phyloP scores from a whole-genome alignment of 805 yeast genomes.

The Yamadazyma laniorum region DNA sequence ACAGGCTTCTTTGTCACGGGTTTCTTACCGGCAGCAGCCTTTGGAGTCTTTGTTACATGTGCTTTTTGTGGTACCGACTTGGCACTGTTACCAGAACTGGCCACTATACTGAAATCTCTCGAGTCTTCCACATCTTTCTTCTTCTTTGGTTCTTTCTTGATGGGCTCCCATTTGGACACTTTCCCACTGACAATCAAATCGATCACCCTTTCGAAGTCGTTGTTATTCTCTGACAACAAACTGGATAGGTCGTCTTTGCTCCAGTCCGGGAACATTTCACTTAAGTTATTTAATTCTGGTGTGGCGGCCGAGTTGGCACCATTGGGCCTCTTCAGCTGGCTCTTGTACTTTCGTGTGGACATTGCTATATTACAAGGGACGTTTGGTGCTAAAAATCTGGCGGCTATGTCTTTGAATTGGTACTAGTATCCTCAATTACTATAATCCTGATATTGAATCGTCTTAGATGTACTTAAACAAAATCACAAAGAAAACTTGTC shows the following conservation, averaged over 20 bases:
- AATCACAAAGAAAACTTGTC: conserved; percentile 4
- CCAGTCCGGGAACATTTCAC: conserved; percentile 96
- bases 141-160: conserved; percentile 63
- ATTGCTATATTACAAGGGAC: conserved; percentile 1
- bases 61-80: conserved; percentile 1
- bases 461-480: neutral
- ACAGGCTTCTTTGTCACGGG: neutral
- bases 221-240: conserved; percentile 68
- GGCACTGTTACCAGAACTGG: conserved; percentile 11
- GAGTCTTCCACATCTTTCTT: conserved; percentile 17
- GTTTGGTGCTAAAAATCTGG: neutral
- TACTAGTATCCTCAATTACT: neutral
- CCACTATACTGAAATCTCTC: neutral
- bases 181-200: conserved; percentile 88
- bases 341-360: conserved; percentile 43
- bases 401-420: neutral
- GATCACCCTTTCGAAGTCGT: conserved; percentile 75
- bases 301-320: conserved; percentile 10
- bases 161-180: conserved; percentile 93
- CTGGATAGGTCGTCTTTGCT: conserved; percentile 75
- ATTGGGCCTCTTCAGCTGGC: conserved; percentile 44
- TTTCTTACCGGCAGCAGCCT: neutral
- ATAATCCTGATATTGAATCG: neutral
- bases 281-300: conserved; percentile 52
- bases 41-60: neutral